Evolutionary conservation across 441 rosid species (phyloP).

Genomic region (Croton laevigatus): DNA sequence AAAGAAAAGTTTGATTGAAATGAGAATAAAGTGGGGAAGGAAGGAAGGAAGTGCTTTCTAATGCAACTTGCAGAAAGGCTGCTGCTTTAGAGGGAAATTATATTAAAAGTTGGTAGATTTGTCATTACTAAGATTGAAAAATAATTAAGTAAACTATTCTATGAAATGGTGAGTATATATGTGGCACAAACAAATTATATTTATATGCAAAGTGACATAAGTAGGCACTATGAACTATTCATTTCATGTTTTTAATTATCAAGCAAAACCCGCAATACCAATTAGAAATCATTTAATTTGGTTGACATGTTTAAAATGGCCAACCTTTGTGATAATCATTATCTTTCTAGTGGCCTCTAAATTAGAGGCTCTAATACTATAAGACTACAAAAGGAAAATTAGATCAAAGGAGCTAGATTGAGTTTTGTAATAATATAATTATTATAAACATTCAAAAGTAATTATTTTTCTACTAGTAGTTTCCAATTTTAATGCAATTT

Average conservation of each 20-base stretch:
- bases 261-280: constrained; percentile 18
- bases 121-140: constrained; percentile 19
- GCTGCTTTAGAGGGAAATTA: constrained; percentile 10
- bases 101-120: constrained; percentile 26
- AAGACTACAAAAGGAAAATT: not conserved
- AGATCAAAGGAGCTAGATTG: not conserved
- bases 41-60: constrained; percentile 27
- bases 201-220: constrained; percentile 18
- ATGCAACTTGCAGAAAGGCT: constrained; percentile 36
- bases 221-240: constrained; percentile 18
- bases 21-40: constrained; percentile 29
- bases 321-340: constrained; percentile 10
- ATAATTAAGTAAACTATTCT: constrained; percentile 10
- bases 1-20: constrained; percentile 14
- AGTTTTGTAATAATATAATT: not conserved
- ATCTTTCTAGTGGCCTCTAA: constrained; percentile 5
- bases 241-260: not conserved
- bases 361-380: constrained; percentile 13
- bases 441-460: not conserved
- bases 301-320: not conserved
- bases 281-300: not conserved
- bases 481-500: not conserved
- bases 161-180: constrained; percentile 10
- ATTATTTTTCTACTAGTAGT: not conserved
- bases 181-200: constrained; percentile 19